Evolutionary conservation across 768 basidiomycete species (phyloP).

Genomic region (Trametes cingulata): DNA sequence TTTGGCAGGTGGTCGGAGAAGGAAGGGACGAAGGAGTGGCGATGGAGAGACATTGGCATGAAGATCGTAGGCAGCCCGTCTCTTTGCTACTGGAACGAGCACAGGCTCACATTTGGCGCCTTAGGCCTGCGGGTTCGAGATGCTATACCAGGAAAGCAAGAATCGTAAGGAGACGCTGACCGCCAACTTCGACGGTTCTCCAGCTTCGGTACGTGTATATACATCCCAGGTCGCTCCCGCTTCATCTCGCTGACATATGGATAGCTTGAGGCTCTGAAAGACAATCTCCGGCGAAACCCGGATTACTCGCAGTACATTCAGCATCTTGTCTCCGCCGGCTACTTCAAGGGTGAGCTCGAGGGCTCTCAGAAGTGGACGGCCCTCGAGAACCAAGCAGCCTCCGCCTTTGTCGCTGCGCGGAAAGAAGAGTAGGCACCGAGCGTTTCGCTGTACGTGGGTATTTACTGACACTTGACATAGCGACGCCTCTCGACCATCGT

Average conservation of each 20-base stretch:
- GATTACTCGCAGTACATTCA: slow-evolving; percentile 74
- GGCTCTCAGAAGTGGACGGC: slow-evolving; percentile 77
- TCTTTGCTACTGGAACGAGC: background rate
- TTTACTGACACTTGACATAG: slow-evolving; percentile 31
- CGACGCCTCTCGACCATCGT: slow-evolving; percentile 67
- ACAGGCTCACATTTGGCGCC: background rate
- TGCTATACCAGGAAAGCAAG: slow-evolving; percentile 87
- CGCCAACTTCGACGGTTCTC: slow-evolving; percentile 32
- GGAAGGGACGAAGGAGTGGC: slow-evolving; percentile 67
- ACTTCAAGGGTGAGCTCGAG: slow-evolving; percentile 77
- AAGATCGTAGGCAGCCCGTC: slow-evolving; percentile 66
- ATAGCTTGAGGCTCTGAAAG: slow-evolving; percentile 66
- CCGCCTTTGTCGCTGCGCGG: slow-evolving; percentile 62
- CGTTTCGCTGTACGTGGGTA: background rate
- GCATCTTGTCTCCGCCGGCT: slow-evolving; percentile 62
- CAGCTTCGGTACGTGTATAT: slow-evolving; percentile 48
- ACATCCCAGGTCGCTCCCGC: slow-evolving; percentile 27
- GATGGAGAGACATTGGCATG: slow-evolving; percentile 86
- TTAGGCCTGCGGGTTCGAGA: slow-evolving; percentile 95
- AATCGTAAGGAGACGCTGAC: slow-evolving; percentile 46
- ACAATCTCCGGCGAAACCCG: slow-evolving; percentile 62
- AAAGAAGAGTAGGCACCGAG: slow-evolving; percentile 61
- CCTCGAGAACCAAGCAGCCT: slow-evolving; percentile 70
- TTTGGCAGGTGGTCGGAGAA: slow-evolving; percentile 74
- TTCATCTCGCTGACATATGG: background rate